phyloP scores from a whole-genome alignment of 2,329 filamentous ascomycete genomes.

The Blastomyces gilchristii region DNA sequence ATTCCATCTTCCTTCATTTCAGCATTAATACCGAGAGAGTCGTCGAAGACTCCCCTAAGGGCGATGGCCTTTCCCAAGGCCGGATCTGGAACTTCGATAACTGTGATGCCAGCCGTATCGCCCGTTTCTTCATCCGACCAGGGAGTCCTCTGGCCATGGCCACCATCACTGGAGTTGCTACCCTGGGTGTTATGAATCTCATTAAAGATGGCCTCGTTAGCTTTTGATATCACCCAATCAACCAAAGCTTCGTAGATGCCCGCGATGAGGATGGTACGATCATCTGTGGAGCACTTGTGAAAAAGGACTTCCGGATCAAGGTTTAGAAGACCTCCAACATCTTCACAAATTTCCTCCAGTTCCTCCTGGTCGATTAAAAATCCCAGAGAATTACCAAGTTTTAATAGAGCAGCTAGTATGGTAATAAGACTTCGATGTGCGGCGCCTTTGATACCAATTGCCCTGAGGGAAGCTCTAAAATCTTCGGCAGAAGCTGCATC shows the following conservation, averaged over 20 bases:
- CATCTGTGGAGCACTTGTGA: constrained; percentile 69
- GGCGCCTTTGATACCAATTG: constrained; percentile 86
- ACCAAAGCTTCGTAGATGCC: constrained; percentile 89
- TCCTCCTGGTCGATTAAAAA: constrained; percentile 75
- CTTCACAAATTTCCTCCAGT: constrained; percentile 77
- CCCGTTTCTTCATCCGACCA: constrained; percentile 59
- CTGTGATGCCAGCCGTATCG: constrained; percentile 79
- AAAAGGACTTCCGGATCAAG: constrained; percentile 75
- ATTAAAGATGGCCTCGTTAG: constrained; percentile 69
- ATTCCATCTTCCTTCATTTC: constrained; percentile 97
- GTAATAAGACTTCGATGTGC: constrained; percentile 75
- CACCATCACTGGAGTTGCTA: constrained; percentile 57
- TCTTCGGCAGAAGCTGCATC: constrained; percentile 90
- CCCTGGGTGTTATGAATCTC: constrained; percentile 59
- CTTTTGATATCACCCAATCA: constrained; percentile 85
- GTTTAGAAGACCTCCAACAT: constrained; percentile 76
- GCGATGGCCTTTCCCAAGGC: constrained; percentile 77
- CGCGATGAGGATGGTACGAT: constrained; percentile 69
- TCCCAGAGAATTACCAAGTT: constrained; percentile 81
- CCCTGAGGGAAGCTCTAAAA: constrained; percentile 74
- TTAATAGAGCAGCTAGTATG: constrained; percentile 72
- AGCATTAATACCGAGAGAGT: constrained; percentile 80
- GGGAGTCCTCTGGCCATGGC: constrained; percentile 52
- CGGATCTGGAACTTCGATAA: constrained; percentile 75
- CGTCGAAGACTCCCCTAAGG: constrained; percentile 85